phyloP scores from a whole-genome alignment of 108 stramenopile species.

The Pseudonitzschia multiseries region DNA sequence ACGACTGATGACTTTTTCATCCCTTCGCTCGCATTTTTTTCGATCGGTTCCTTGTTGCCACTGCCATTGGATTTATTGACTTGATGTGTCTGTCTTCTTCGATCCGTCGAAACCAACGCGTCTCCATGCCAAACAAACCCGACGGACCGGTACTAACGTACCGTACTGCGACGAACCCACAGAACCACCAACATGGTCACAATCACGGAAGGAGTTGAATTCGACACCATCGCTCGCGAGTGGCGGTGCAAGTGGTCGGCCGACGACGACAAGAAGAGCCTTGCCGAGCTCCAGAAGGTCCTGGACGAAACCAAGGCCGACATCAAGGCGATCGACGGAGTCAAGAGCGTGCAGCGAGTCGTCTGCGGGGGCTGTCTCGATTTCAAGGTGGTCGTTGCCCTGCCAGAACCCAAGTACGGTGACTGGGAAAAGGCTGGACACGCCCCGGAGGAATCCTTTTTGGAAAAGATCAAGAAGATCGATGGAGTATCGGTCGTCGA shows the following conservation, averaged over 20 bases:
- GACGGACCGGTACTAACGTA: background rate
- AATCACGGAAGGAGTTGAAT: conserved; percentile 67
- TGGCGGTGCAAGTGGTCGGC: conserved; percentile 80
- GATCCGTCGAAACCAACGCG: too few relatives aligned
- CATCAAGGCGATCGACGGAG: conserved; percentile 53
- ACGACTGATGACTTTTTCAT: too few relatives aligned
- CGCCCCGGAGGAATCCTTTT: conserved; percentile 65
- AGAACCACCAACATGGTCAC: conserved; percentile 33
- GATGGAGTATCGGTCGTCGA: conserved; percentile 85
- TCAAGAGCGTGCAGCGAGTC: conserved; percentile 54
- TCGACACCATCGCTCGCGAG: conserved; percentile 72
- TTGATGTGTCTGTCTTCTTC: too few relatives aligned
- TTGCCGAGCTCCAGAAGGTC: conserved; percentile 62
- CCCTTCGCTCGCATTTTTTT: too few relatives aligned
- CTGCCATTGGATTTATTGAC: too few relatives aligned
- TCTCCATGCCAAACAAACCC: background rate
- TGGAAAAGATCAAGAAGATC: conserved; percentile 81
- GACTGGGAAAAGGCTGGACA: conserved; percentile 51
- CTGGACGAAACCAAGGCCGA: conserved; percentile 55
- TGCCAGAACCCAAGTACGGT: conserved; percentile 51
- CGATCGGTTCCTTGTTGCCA: too few relatives aligned
- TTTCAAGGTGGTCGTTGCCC: conserved; percentile 42
- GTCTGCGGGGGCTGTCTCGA: conserved; percentile 74
- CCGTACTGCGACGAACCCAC: too few relatives aligned
- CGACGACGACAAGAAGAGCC: conserved; percentile 62